Conservation (phyloP, 352 stramenopile species). For the Peronospora destructor region DNA sequence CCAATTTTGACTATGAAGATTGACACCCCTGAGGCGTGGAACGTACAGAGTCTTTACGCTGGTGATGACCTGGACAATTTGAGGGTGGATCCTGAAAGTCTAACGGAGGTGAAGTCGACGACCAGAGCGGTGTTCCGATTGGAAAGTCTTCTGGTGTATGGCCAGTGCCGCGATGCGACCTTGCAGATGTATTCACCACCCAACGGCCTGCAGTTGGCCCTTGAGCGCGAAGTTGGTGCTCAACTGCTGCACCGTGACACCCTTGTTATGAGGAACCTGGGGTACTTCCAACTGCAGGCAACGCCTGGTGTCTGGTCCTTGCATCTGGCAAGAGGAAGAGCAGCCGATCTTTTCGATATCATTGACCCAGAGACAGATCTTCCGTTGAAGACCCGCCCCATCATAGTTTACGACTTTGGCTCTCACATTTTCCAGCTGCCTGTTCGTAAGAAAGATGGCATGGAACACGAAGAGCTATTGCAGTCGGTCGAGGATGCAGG, state of each 20-base stretch:
- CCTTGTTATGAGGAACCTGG: conserved; percentile 99
- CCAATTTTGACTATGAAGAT: conserved; percentile 91
- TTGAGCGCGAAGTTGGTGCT: conserved; percentile 67
- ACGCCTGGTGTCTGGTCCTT: conserved; percentile 93
- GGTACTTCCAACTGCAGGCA: conserved; percentile 98
- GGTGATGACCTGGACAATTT: conserved; percentile 90
- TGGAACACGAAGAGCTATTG: conserved; percentile 70
- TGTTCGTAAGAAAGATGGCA: conserved; percentile 88
- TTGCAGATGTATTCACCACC: conserved; percentile 74
- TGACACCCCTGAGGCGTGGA: conserved; percentile 89
- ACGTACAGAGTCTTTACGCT: conserved; percentile 76
- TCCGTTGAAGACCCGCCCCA: conserved; percentile 28
- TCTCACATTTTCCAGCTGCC: conserved; percentile 83
- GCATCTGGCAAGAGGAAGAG: conserved; percentile 76
- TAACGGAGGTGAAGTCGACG: conserved; percentile 43
- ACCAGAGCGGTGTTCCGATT: conserved; percentile 78
- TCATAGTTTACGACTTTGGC: conserved; percentile 83
- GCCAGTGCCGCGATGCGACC: conserved; percentile 85
- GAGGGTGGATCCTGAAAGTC: conserved; percentile 56
- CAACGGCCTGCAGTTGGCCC: conserved; percentile 88
- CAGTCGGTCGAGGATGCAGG: conserved; percentile 25
- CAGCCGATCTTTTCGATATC: conserved; percentile 74
- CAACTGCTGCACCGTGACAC: conserved; percentile 87
- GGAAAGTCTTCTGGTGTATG: conserved; percentile 87
- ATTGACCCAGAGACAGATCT: conserved; percentile 45